phyloP scores from a whole-genome alignment of 2,329 filamentous ascomycete species.

The Rhytidhysteron rufulum region DNA sequence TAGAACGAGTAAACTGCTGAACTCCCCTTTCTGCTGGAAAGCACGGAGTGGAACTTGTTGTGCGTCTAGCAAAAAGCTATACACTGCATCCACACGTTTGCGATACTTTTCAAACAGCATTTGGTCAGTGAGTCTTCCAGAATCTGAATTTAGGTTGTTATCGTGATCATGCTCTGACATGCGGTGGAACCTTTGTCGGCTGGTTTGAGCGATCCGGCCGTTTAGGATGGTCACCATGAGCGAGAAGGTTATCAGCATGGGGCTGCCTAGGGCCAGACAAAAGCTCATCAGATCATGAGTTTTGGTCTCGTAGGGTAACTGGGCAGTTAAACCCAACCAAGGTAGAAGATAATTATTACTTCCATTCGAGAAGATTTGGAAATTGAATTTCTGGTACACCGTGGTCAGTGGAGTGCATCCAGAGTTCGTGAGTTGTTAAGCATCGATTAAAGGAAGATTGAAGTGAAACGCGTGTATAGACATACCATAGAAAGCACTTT shows the following conservation, averaged over 20 bases:
- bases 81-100: slow-evolving; percentile 10
- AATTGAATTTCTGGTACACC: slow-evolving; percentile 11
- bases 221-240: slow-evolving; percentile 19
- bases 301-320: slow-evolving; percentile 19
- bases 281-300: slow-evolving; percentile 16
- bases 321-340: slow-evolving; percentile 17
- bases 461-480: too few relatives aligned
- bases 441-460: too few relatives aligned
- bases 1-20: slow-evolving; percentile 15
- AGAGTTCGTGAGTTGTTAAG: not conserved
- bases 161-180: too few relatives aligned
- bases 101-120: slow-evolving; percentile 4
- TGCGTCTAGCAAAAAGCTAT: slow-evolving; percentile 17
- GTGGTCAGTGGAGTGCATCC: not conserved
- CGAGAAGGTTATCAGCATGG: slow-evolving; percentile 17
- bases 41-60: slow-evolving; percentile 16
- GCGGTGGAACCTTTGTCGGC: too few relatives aligned
- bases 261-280: slow-evolving; percentile 16
- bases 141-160: too few relatives aligned
- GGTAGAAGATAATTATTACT: slow-evolving; percentile 19
- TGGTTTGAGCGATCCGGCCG: slow-evolving; percentile 10
- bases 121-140: not conserved
- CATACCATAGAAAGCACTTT: not conserved
- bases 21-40: slow-evolving; percentile 12
- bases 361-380: slow-evolving; percentile 11